Percentiles rank a stretch among this genome's conserved stretches.
Conservation (phyloP, 2,329 filamentous ascomycete species). For the Colletotrichum euphorbiae region DNA sequence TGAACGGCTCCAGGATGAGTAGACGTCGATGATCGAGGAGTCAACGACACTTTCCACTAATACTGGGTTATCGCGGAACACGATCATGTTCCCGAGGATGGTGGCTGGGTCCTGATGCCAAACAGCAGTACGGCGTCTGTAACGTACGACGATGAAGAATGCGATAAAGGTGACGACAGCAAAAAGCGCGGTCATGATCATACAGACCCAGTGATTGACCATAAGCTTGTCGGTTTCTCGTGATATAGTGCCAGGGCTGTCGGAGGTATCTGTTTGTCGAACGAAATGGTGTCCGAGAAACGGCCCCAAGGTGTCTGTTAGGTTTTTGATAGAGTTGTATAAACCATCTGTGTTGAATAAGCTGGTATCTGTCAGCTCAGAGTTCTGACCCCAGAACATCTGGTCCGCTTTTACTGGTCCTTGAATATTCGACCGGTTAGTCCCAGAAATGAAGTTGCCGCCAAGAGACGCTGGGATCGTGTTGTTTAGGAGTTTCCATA, state of each 20-base stretch:
- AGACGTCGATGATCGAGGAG: neutral
- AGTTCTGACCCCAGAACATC: neutral
- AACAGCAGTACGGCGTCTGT: neutral
- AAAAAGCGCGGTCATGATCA: slow-evolving; percentile 16
- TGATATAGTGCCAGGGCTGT: neutral
- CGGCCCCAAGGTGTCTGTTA: slow-evolving; percentile 1
- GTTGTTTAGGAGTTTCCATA: slow-evolving; percentile 7
- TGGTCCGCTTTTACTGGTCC: slow-evolving; percentile 9
- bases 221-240: neutral
- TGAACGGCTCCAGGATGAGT: neutral
- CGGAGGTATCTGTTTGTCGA: neutral
- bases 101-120: slow-evolving; percentile 20
- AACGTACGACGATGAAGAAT: neutral
- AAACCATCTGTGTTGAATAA: neutral
- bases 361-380: neutral
- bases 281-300: slow-evolving; percentile 12
- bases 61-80: neutral
- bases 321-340: slow-evolving; percentile 8
- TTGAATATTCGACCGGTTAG: neutral
- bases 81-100: slow-evolving; percentile 10
- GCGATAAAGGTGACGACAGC: neutral
- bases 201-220: slow-evolving; percentile 16
- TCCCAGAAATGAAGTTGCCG: neutral
- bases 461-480: neutral
- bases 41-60: neutral